These are phyloP conservation scores for Astragalus membranaceus DNA, from an alignment of 306 rosid species.

Conservation along the genomic window DNA sequence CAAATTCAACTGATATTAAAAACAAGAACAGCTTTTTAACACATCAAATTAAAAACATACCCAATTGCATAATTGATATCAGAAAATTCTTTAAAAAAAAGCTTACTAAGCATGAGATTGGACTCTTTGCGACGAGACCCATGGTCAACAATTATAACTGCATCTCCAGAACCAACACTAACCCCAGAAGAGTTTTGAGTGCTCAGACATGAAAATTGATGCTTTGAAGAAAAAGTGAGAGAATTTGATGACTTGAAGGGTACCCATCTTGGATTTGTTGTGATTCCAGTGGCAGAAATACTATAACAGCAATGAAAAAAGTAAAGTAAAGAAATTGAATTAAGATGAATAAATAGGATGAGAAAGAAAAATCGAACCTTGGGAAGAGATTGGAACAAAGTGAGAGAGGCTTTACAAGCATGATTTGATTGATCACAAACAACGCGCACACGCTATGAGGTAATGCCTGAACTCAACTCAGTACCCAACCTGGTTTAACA, in stretches of 20 bases:
- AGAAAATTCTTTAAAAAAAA: not conserved
- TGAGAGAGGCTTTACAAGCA: slow-evolving; percentile 17
- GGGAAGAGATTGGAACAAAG: slow-evolving; percentile 18
- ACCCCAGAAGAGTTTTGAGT: slow-evolving; percentile 31
- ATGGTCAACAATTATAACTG: slow-evolving; percentile 81
- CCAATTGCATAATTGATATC: not conserved
- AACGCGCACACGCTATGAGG: too few species aligned
- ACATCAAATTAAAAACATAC: not conserved
- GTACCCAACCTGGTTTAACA: too few species aligned
- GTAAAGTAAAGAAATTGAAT: not conserved
- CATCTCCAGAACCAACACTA: slow-evolving; percentile 52
- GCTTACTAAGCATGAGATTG: slow-evolving; percentile 81
- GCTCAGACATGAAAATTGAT: slow-evolving; percentile 28
- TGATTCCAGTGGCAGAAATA: slow-evolving; percentile 19
- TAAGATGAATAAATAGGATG: not conserved
- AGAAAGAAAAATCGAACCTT: slow-evolving; percentile 31
- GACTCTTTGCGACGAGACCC: slow-evolving; percentile 92
- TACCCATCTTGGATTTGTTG: slow-evolving; percentile 25
- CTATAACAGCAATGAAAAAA: slow-evolving; percentile 19
- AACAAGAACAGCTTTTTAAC: slow-evolving; percentile 1
- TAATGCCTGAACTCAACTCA: too few species aligned
- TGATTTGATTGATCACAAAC: not conserved
- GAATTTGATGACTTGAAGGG: slow-evolving; percentile 32
- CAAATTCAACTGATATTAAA: slow-evolving; percentile 69
- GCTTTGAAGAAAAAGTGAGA: slow-evolving; percentile 10